Evolutionary conservation across 164 flowering plant species (phyloP).

Genomic region (Sextonia rubra): DNA sequence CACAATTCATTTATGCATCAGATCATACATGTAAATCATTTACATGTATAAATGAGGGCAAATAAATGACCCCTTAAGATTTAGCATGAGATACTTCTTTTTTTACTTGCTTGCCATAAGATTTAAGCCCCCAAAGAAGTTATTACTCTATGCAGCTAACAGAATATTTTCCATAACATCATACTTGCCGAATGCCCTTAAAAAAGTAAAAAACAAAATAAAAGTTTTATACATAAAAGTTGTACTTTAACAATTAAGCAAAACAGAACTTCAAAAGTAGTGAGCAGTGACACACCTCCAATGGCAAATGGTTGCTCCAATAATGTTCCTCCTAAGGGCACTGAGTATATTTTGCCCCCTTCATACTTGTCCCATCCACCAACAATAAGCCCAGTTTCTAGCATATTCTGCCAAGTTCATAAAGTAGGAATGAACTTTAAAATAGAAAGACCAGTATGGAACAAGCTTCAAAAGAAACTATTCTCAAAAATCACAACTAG

Average conservation of each 20-base stretch:
- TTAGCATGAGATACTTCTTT: too few relatives aligned
- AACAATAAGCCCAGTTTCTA: conserved; percentile 86
- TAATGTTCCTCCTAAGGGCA: conserved; percentile 89
- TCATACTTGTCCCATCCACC: conserved; percentile 99
- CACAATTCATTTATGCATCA: too few relatives aligned
- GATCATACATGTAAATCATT: too few relatives aligned
- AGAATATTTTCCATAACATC: too few relatives aligned
- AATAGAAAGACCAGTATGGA: background rate
- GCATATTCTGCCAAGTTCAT: conserved; percentile 52
- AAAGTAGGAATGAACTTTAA: background rate
- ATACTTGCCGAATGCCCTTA: too few relatives aligned
- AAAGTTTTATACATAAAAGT: background rate
- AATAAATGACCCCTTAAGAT: too few relatives aligned
- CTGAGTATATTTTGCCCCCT: conserved; percentile 78
- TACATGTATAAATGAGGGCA: too few relatives aligned
- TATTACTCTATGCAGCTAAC: too few relatives aligned
- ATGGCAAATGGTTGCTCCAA: conserved; percentile 90
- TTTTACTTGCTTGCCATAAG: too few relatives aligned
- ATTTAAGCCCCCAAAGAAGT: too few relatives aligned
- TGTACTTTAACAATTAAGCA: background rate
- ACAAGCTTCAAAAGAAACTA: background rate
- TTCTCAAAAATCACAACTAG: background rate
- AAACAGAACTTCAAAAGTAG: background rate
- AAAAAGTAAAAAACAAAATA: too few relatives aligned
- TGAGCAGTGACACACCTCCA: conserved; percentile 54